Base-by-base conservation (phyloP, 2,329 filamentous ascomycete species). In the Didymella glomerata region DNA sequence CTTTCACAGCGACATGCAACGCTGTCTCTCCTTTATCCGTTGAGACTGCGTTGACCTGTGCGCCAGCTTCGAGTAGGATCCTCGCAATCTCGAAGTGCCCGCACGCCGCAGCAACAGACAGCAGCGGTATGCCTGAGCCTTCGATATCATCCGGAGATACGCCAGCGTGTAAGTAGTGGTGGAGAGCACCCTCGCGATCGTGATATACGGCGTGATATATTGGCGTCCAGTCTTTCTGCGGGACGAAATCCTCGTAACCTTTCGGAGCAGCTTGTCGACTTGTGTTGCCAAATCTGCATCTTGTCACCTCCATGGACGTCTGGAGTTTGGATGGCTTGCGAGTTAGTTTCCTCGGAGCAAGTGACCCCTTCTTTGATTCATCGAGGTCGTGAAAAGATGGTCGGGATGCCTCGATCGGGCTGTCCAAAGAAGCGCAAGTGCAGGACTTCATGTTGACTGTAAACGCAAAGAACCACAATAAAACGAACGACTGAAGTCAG, bases 171-270 rank as follows among this genome's bases (percentile, higher is more conserved):
- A 76, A 54, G 30, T 71, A 76, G 57, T 74, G 70, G 47, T 63
- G 57, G 2, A 76, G 68, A 8, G 74, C 74, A 16, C 73, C 70
- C 48, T 75, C 70, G 4, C 74, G 71, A 52, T 71, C 66, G 54
- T 70, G 63, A 28, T 69, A 70, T 16, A 70, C 70, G 20, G 74
- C 72, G 49, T 74, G 68, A 30, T 68, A 70, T 18, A 74, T 66
- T 8, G 73, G 71, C 3, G 68, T 70, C 72, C 73, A 76, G 24
- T 67, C 52, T 48, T 74, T 73, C 30, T 65, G 65, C 14, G 72
- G 71, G 4, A 25, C 51, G 14, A 70, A 57, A 0, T 54, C 61
- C 6, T 52, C 54, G 22, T 56, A 46, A 3, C 44, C 52, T 16
- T 62, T 42, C 7, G 51, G 42, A 18, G 34, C 41, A 11, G 62